Conservation (phyloP, 345 rosid genomes). For the Eucalyptus tenuipes region DNA sequence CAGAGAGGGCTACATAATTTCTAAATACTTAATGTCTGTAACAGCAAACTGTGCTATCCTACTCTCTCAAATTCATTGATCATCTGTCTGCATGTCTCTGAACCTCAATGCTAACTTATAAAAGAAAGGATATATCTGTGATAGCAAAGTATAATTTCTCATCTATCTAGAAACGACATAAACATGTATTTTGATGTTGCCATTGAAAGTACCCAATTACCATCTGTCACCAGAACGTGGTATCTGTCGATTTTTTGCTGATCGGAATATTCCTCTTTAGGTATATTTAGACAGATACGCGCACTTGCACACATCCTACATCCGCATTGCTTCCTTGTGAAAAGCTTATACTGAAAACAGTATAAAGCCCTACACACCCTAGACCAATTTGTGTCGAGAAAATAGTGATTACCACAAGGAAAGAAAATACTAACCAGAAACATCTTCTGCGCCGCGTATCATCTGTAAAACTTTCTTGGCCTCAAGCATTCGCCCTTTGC, state of each 20-base stretch:
- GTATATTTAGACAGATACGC: not conserved
- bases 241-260: not conserved
- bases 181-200: not conserved
- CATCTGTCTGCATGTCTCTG: not conserved
- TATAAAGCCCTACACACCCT: not conserved
- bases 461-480: constrained; percentile 80
- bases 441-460: constrained; percentile 79
- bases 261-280: not conserved
- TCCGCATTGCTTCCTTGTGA: not conserved
- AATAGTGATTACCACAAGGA: not conserved
- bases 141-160: not conserved
- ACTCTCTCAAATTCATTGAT: not conserved
- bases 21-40: not conserved
- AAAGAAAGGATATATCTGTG: not conserved
- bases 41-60: not conserved
- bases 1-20: not conserved
- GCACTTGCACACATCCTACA: not conserved
- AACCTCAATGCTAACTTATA: not conserved
- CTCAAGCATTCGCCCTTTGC: constrained; percentile 89
- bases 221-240: not conserved
- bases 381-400: not conserved
- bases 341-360: not conserved
- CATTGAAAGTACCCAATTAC: not conserved
- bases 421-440: constrained; percentile 48
- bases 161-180: not conserved